A percentile compares a stretch with the other conserved stretches of the same genome.
phyloP scores from a whole-genome alignment of 768 basidiomycete species.

The Kwoniella dendrophila region DNA sequence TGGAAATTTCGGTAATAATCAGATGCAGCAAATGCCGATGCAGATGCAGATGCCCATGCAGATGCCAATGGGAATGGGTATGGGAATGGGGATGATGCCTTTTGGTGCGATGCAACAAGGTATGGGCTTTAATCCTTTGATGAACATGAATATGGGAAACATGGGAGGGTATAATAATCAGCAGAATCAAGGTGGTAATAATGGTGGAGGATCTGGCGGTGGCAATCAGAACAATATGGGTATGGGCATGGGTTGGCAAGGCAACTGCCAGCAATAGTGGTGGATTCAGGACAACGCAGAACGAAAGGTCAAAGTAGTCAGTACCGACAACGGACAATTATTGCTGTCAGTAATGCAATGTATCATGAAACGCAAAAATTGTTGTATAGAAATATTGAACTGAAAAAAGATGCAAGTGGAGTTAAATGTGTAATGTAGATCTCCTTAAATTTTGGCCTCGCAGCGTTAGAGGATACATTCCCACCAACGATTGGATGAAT shows the following conservation, averaged over 20 bases:
- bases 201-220: neutral
- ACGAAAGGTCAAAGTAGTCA: neutral
- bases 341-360: too few species aligned
- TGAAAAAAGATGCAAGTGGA: too few species aligned
- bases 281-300: neutral
- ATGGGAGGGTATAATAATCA: conserved; percentile 9
- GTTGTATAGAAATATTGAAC: too few species aligned
- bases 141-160: conserved; percentile 1
- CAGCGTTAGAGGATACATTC: too few species aligned
- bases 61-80: conserved; percentile 19
- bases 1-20: conserved; percentile 5
- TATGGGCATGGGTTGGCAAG: conserved; percentile 18
- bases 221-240: conserved; percentile 1
- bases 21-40: neutral
- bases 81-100: conserved; percentile 9
- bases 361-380: too few species aligned
- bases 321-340: too few species aligned
- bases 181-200: neutral
- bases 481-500: too few species aligned
- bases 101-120: neutral
- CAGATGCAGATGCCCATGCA: conserved; percentile 6
- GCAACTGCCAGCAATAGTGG: conserved; percentile 4
- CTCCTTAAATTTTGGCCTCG: too few species aligned
- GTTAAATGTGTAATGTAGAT: too few species aligned
- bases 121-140: neutral